phyloP scores from a whole-genome alignment of 768 basidiomycete genomes.

The Boletus eberwhitei region DNA sequence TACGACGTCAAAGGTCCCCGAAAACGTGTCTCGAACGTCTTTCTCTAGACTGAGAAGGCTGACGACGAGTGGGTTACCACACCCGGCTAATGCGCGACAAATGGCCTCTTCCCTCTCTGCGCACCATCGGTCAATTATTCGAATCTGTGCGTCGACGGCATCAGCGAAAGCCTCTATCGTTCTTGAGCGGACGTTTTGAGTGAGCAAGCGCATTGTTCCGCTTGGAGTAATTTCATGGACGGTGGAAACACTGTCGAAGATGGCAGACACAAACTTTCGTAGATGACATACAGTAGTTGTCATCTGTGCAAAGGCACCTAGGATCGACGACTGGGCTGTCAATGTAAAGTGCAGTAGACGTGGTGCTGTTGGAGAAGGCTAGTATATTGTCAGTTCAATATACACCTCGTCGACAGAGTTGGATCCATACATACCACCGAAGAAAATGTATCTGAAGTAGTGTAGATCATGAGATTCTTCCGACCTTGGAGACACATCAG shows the following conservation, averaged over 20 bases:
- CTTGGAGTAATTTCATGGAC: conserved; percentile 21
- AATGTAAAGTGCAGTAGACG: conserved; percentile 66
- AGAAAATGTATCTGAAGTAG: conserved; percentile 29
- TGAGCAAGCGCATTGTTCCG: conserved; percentile 21
- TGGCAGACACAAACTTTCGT: conserved; percentile 53
- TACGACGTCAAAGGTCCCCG: conserved; percentile 54
- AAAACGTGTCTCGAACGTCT: conserved; percentile 52
- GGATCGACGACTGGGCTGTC: conserved; percentile 61
- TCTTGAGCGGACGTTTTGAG: conserved; percentile 36
- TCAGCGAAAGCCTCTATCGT: conserved; percentile 84
- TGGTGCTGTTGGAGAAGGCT: conserved; percentile 55
- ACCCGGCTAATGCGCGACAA: conserved; percentile 53
- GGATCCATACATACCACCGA: conserved; percentile 32
- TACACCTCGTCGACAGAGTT: background rate
- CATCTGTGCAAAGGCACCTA: conserved; percentile 52
- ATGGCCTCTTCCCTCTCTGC: conserved; percentile 65
- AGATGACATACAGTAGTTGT: conserved; percentile 63
- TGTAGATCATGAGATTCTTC: conserved; percentile 53
- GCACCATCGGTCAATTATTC: conserved; percentile 65
- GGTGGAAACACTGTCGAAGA: conserved; percentile 37
- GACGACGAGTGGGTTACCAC: conserved; percentile 41
- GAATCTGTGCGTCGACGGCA: conserved; percentile 60
- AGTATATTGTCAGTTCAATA: conserved; percentile 2
- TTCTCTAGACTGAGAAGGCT: conserved; percentile 69
- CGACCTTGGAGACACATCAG: conserved; percentile 74